Evolutionary conservation across 1,284 basidiomycete genomes (phyloP), one percentile per base, ranked within the genome.

Genomic region (Ceratobasidium sp.): DNA sequence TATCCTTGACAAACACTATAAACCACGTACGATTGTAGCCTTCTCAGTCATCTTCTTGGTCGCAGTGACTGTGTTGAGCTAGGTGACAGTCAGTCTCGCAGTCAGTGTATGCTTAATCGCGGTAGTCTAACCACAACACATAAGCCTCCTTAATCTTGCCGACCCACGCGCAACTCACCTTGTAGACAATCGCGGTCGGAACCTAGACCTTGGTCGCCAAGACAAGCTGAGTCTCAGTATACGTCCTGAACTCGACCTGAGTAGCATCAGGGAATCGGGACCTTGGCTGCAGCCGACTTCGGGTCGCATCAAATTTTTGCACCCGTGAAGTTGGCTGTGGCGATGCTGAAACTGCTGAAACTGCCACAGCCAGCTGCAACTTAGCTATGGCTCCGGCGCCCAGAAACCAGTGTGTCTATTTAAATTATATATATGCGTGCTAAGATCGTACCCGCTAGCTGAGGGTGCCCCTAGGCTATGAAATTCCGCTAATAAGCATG

Each of bases 191-290:
- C 51, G 71, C 66, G 22, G 74, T 75, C 29, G 66, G 54, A 17
- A 75, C 67, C 66, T 59, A 75, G 17, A 75, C 74, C 47, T 75
- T 69, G 57, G 74, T 75, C 17, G 74, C 72, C 27, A 67, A 67
- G 11, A 75, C 67, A 15, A 75, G 67, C 56, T 71, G 54, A 14
- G 69, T 72, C 33, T 72, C 36, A 22, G 69, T 72, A 41, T 67
- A 67, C 15, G 50, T 54, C 65, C 56, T 67, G 50, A 67, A 17
- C 31, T 67, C 65, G 31, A 63, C 41, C 27, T 63, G 60, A 44
- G n/a, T n/a, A n/a, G n/a, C n/a, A n/a, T n/a, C n/a, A n/a, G n/a
- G n/a, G n/a, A n/a, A n/a, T n/a, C n/a, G n/a, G n/a, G n/a, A n/a
- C n/a, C n/a, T n/a, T n/a, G n/a, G n/a, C n/a, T n/a, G n/a, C n/a